Base-by-base conservation (phyloP, 1,284 basidiomycete genomes). In the Naganishia sp. region DNA sequence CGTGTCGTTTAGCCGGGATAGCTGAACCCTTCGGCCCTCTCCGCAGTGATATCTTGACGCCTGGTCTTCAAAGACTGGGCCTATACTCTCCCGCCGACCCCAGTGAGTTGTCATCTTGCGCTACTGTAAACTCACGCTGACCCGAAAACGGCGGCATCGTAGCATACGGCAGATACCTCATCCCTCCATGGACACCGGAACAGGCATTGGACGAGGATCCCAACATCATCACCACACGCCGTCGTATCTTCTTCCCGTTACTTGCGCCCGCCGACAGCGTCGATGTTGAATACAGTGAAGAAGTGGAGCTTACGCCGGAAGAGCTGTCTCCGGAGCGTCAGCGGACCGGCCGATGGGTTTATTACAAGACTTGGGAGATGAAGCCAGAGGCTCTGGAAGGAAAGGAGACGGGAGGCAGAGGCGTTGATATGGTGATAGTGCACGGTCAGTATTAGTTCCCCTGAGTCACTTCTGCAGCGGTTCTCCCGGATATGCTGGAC, bases 341-440 rank as follows among this genome's bases (percentile, higher is more conserved):
- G 35, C 66, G 68, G 47, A 73, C 76, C 2, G 77, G 76, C 6
- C 66, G 78, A 64, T 81, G 80, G 80, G 65, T 81, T 23, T 72
- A 69, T 45, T 81, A 81, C 70, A 79, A 76, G 65, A 71, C 72
- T 6, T 80, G 76, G 75, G 77, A 81, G 72, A 71, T 76, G 70
- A 67, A 71, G 35, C 66, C 70, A 3, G 71, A 73, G 54, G 75
- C 75, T 0, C 54, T 70, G n/a, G 74, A 71, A 13, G 76, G 75
- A 0, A 77, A 75, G 75, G 76, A 76, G 41, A 73, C 70, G 13
- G 72, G 70, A 23, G 78, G 78, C 2, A 72, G 68, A 53, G 79
- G 77, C 2, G 67, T 71, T 3, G 80, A 81, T 70, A 60, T 81
- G 57, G 70, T 81, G 4, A 60, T 80, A 23, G 69, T 77, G 5